Percentiles rank a stretch among this genome's conserved stretches.
phyloP scores from a whole-genome alignment of 1,284 basidiomycete species.

The Moniliella sp. region DNA sequence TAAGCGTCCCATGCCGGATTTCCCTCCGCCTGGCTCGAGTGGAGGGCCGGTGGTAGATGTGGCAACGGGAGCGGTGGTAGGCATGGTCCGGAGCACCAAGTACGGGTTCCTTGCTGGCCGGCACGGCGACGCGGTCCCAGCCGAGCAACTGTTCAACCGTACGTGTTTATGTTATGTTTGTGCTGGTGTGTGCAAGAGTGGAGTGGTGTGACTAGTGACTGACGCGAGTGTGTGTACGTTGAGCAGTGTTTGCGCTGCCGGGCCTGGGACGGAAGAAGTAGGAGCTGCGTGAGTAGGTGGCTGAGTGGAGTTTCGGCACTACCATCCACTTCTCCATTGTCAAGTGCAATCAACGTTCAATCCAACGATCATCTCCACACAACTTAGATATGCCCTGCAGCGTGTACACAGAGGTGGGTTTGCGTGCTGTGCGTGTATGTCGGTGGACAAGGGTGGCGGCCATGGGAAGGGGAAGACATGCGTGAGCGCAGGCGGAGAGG shows the following conservation, averaged over 20 bases:
- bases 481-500: no score
- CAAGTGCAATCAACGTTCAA: no score
- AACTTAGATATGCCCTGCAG: no score
- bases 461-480: no score
- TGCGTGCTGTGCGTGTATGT: no score
- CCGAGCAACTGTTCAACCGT: conserved; percentile 46
- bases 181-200: background rate
- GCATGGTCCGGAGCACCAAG: conserved; percentile 46
- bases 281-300: no score
- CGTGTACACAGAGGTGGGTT: no score
- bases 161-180: no score
- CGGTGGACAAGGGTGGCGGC: no score
- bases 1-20: conserved; percentile 3
- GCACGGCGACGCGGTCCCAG: conserved; percentile 49
- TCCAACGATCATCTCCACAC: no score
- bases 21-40: conserved; percentile 48
- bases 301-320: no score
- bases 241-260: conserved; percentile 18
- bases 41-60: conserved; percentile 51
- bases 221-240: background rate
- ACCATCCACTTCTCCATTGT: no score
- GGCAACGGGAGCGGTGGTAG: conserved; percentile 47
- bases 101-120: conserved; percentile 42
- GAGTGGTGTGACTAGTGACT: background rate
- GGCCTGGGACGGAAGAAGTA: conserved; percentile 18